These are phyloP conservation scores for Fraxinus baroniana DNA, from an alignment of 305 asterid species.

Conservation along the genomic window DNA sequence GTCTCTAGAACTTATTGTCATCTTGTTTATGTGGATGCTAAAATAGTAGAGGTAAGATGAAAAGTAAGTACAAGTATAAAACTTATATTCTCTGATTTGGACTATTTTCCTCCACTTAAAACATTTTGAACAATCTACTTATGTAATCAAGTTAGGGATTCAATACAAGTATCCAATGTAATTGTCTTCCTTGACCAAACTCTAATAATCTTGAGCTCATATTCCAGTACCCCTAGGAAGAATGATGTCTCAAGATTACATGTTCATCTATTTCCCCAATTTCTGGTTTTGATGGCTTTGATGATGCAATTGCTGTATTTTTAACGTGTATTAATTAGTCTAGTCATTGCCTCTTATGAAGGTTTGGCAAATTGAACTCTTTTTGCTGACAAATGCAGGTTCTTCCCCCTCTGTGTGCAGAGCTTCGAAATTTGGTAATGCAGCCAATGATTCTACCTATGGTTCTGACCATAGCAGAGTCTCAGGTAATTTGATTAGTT, in stretches of 20 bases:
- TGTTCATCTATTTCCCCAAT: not conserved
- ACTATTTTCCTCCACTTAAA: not conserved
- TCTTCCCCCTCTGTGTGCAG: constrained; percentile 99
- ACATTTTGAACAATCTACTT: not conserved
- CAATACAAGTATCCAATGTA: not conserved
- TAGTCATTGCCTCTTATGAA: constrained; percentile 25
- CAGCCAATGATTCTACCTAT: constrained; percentile 97
- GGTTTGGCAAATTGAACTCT: constrained; percentile 19
- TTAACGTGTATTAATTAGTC: constrained; percentile 14
- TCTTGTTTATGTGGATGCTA: not conserved
- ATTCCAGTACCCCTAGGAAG: constrained; percentile 16
- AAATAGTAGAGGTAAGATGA: not conserved
- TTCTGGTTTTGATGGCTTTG: constrained; percentile 17
- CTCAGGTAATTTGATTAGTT: constrained; percentile 62
- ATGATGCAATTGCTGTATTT: constrained; percentile 17
- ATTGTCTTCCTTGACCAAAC: not conserved
- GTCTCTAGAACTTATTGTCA: not conserved
- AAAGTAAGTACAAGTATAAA: not conserved
- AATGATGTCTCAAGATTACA: constrained; percentile 19
- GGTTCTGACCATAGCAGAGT: constrained; percentile 97
- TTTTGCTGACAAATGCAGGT: constrained; percentile 52
- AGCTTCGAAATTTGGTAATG: constrained; percentile 97
- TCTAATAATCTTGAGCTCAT: not conserved
- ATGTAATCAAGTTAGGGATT: not conserved
- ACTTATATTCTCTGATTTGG: not conserved